Conservation (phyloP, 768 basidiomycete genomes). For the Leccinum longicurvipes region DNA sequence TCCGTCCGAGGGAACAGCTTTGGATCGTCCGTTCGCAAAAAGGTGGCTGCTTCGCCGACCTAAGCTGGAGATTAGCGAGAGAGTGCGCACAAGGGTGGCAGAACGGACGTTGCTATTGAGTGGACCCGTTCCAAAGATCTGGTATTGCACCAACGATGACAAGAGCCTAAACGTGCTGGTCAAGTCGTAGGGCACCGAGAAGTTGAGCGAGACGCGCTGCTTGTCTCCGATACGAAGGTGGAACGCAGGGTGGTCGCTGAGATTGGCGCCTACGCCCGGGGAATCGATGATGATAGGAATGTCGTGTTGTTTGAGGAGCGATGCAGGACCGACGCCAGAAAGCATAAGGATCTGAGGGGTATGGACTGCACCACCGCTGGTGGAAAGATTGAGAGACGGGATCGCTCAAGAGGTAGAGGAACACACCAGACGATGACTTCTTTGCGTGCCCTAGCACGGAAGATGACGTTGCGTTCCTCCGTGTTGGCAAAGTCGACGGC, state of each 20-base stretch:
- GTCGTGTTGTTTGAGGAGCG: slow-evolving; percentile 46
- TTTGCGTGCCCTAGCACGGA: slow-evolving; percentile 46
- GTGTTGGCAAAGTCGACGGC: slow-evolving; percentile 58
- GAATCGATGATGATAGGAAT: slow-evolving; percentile 61
- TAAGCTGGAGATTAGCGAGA: slow-evolving; percentile 2
- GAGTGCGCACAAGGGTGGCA: background rate
- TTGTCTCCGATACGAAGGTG: slow-evolving; percentile 53
- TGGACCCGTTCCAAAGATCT: slow-evolving; percentile 44
- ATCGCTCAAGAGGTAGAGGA: background rate
- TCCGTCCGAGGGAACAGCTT: slow-evolving; percentile 30
- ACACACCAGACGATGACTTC: slow-evolving; percentile 63
- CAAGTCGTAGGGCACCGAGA: slow-evolving; percentile 29
- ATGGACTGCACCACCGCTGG: slow-evolving; percentile 60
- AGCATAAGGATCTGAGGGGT: slow-evolving; percentile 68
- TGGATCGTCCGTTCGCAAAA: slow-evolving; percentile 32
- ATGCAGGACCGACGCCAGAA: slow-evolving; percentile 72
- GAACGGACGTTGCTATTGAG: slow-evolving; percentile 49
- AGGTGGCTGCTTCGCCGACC: slow-evolving; percentile 29
- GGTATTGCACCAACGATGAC: slow-evolving; percentile 40
- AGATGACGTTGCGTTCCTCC: slow-evolving; percentile 26
- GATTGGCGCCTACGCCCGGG: slow-evolving; percentile 70
- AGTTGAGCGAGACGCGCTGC: slow-evolving; percentile 40
- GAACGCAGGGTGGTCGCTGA: slow-evolving; percentile 66
- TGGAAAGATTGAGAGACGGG: background rate
- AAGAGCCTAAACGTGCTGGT: slow-evolving; percentile 25